Percentiles rank a stretch among this genome's conserved stretches.
These are phyloP conservation scores for Coemansia sp. DNA, from an alignment of 192 early-diverging fungal species.

Conservation along the genomic window DNA sequence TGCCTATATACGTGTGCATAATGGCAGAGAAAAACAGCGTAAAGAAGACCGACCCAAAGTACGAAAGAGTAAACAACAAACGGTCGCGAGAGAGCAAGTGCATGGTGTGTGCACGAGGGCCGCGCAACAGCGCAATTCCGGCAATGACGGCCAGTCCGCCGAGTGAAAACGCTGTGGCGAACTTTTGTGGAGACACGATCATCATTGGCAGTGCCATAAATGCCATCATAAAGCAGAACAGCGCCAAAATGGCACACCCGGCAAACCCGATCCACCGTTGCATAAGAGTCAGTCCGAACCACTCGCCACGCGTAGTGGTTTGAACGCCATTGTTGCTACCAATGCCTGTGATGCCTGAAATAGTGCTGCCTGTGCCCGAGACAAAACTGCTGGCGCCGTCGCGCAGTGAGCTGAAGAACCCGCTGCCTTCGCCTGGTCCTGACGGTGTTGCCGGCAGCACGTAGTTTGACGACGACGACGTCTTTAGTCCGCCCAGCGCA, in stretches of 20 bases:
- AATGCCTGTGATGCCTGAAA: constrained; percentile 26
- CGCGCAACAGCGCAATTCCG: constrained; percentile 71
- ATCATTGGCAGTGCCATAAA: constrained; percentile 64
- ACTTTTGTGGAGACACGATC: constrained; percentile 66
- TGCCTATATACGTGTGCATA: constrained; percentile 72
- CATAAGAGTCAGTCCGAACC: constrained; percentile 52
- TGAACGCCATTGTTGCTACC: constrained; percentile 14
- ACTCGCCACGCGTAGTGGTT: constrained; percentile 37
- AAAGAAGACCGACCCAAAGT: constrained; percentile 77
- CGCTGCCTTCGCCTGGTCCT: constrained; percentile 11
- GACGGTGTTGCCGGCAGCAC: constrained; percentile 30
- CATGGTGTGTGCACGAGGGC: constrained; percentile 74
- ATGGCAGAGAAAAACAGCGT: constrained; percentile 79
- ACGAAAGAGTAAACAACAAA: constrained; percentile 74
- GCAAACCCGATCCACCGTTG: constrained; percentile 54
- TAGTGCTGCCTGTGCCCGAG: constrained; percentile 30
- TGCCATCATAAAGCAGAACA: constrained; percentile 55
- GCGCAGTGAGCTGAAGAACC: constrained; percentile 46
- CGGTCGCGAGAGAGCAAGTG: constrained; percentile 78
- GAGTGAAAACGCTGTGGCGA: constrained; percentile 74
- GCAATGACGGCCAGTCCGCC: constrained; percentile 56
- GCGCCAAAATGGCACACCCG: constrained; percentile 44
- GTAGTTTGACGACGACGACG: constrained; percentile 41
- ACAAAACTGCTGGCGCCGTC: constrained; percentile 44
- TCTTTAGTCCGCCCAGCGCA: constrained; percentile 50